phyloP scores from a whole-genome alignment of 2,329 filamentous ascomycete species.

The Phialophora tarda region DNA sequence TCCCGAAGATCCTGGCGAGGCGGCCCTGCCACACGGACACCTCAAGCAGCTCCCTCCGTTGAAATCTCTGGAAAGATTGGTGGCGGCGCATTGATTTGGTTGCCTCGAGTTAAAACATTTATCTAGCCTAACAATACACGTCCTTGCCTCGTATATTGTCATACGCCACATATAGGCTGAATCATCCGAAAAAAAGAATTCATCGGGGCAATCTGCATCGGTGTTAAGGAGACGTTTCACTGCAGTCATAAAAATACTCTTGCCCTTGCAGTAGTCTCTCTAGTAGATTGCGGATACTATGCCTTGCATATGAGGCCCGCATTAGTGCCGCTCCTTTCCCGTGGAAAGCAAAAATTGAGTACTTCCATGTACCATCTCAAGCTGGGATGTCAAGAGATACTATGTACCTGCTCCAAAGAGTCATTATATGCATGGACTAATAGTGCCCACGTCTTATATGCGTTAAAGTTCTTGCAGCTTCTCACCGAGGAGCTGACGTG shows the following conservation, averaged over 20 bases:
- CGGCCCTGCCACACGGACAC: conserved; percentile 34
- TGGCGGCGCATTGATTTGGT: conserved; percentile 6
- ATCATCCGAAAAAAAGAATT: neutral
- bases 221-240: conserved; percentile 3
- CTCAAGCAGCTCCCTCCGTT: conserved; percentile 20
- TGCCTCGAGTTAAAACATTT: conserved; percentile 1
- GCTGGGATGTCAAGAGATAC: too few relatives aligned
- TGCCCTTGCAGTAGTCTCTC: neutral
- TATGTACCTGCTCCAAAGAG: too few relatives aligned
- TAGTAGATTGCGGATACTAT: too few relatives aligned
- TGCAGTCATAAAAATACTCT: neutral
- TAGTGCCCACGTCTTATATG: too few relatives aligned
- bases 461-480: too few relatives aligned
- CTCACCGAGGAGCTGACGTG: too few relatives aligned
- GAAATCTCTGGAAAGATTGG: conserved; percentile 11
- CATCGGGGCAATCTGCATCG: neutral
- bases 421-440: too few relatives aligned
- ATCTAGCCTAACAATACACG: neutral
- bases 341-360: too few relatives aligned
- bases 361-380: too few relatives aligned
- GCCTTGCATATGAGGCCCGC: too few relatives aligned
- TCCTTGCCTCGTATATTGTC: conserved; percentile 1
- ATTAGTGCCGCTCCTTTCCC: too few relatives aligned
- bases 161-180: neutral
- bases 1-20: conserved; percentile 37